Evolutionary conservation across 352 stramenopile species (phyloP), one percentile per base, ranked within the genome.

Genomic region (Phytophthora sansomeana): DNA sequence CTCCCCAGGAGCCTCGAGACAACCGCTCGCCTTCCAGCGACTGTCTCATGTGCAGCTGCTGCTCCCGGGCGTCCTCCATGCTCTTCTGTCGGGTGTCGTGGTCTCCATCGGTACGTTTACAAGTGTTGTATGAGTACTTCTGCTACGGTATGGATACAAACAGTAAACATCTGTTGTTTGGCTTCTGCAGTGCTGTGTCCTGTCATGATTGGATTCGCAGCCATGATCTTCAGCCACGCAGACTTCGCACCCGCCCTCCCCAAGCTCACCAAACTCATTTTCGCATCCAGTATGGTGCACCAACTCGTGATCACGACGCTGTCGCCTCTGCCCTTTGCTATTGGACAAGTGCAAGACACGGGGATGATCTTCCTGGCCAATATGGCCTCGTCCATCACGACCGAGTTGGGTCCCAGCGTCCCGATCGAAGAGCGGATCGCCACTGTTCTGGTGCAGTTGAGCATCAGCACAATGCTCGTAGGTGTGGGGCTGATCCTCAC

Each of bases 291-390:
- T 49, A 81, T 94, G 28, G 80, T 98, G 35, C 97, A 99, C 76
- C 96, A 99, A 81, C 53, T 98, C 6, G 87, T 88, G 42, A 99
- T 99, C 80, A 90, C 87, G 9, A 72, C 71, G 11, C 85, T 97
- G 48, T 98, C 86, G n/a, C 89, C 88, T 19, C 75, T 99, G 39
- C 87, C 91, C 4, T 99, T 98, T 74, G 96, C 97, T 4, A 97
- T 99, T 42, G 97, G 93, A 24, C 96, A 98, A 71, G 97, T 99
- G 0, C 97, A 99, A 75, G 96, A 99, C 72, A 96, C 96, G 8
- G 97, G 79, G 9, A 85, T 99, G 30, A 99, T 99, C 58, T 99
- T 99, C 75, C 78, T 99, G 24, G 91, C 82, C 30, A 85, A 78
- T 44, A 99, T 99, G 81, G 91, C 97, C 4, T 81, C 93, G 14